A percentile compares a stretch with the other conserved stretches of the same genome.
Evolutionary conservation across 2,329 filamentous ascomycete genomes (phyloP).

Genomic region (Trichoderma harzianum): DNA sequence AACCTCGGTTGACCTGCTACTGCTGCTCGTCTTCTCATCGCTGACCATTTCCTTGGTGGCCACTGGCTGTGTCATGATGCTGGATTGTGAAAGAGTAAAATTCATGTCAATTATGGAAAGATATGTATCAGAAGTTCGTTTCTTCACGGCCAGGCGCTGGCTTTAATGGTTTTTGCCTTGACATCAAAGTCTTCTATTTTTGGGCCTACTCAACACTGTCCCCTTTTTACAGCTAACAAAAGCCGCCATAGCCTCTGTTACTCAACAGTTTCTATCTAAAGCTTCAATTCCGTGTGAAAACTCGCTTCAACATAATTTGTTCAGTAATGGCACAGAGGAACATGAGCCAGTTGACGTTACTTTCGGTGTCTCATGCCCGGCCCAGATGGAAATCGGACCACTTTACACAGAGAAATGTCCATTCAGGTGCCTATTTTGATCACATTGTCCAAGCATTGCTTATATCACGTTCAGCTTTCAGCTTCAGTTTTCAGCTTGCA

Average conservation of each 20-base stretch:
- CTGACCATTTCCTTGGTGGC: not conserved
- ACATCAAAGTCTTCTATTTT: not conserved
- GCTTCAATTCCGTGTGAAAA: not conserved
- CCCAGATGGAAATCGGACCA: not conserved
- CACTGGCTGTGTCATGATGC: not conserved
- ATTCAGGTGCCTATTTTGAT: not conserved
- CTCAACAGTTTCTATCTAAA: not conserved
- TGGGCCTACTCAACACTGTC: fast-evolving
- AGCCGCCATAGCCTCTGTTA: not conserved
- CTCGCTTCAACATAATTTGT: not conserved
- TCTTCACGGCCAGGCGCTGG: not conserved
- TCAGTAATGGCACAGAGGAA: not conserved
- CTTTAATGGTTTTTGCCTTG: not conserved
- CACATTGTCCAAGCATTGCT: not conserved
- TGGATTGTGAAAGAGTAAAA: not conserved
- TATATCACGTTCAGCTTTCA: not conserved
- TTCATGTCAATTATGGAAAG: not conserved
- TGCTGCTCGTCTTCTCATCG: not conserved
- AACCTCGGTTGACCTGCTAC: not conserved
- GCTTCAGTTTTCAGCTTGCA: not conserved
- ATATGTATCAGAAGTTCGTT: not conserved
- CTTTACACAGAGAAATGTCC: not conserved
- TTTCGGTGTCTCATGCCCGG: not conserved
- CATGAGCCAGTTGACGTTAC: not conserved
- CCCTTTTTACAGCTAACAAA: not conserved